phyloP scores from a whole-genome alignment of 73 alveolate species.

The Paramecium caudatum region DNA sequence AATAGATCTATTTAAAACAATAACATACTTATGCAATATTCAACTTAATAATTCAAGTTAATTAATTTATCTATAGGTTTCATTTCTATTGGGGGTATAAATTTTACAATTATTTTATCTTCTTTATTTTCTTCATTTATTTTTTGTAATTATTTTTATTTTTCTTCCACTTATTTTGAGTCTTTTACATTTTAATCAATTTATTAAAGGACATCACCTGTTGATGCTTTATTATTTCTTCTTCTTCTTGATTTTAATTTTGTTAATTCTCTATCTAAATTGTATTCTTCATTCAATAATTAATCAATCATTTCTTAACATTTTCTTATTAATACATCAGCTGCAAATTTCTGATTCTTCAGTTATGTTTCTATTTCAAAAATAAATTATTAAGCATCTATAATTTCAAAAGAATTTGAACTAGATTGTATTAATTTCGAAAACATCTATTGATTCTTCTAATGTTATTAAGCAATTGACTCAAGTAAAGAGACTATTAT shows the following conservation, averaged over 20 bases:
- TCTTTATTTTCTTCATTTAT: background rate
- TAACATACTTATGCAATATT: background rate
- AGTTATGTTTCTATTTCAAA: background rate
- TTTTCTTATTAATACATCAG: background rate
- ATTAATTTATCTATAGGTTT: conserved; percentile 7
- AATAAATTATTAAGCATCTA: conserved; percentile 9
- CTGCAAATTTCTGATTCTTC: background rate
- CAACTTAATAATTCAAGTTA: background rate
- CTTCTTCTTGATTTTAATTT: conserved; percentile 19
- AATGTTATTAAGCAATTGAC: too few species aligned
- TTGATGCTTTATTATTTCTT: conserved; percentile 24
- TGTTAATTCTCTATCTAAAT: conserved; percentile 45
- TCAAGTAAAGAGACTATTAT: too few species aligned
- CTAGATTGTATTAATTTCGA: too few species aligned
- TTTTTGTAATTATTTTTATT: background rate
- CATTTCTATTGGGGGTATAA: background rate
- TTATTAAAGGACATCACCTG: conserved; percentile 4
- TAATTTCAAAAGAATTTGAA: too few species aligned
- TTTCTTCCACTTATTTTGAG: background rate
- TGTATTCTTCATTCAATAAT: conserved; percentile 53
- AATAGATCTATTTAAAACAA: background rate
- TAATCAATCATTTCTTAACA: conserved; percentile 41
- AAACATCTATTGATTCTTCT: too few species aligned
- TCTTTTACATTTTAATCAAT: background rate
- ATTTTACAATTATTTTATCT: background rate